Percentiles rank a stretch among this genome's conserved stretches.
phyloP scores from a whole-genome alignment of 2,329 filamentous ascomycete species.

The Colletotrichum tanaceti region DNA sequence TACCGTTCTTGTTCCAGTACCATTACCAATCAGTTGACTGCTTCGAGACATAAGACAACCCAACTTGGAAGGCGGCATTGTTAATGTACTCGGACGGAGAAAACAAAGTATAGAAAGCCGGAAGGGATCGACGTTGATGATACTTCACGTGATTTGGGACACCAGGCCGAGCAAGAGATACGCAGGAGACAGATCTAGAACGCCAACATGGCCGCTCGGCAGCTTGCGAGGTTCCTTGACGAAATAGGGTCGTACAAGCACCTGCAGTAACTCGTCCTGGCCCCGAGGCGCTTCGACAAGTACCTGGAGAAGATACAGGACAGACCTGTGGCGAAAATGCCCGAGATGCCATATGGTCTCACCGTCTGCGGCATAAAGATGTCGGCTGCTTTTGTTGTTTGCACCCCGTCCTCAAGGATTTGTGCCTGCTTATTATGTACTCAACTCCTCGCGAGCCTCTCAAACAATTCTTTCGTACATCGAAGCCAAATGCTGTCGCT shows the following conservation, averaged over 20 bases:
- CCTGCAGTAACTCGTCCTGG: no score
- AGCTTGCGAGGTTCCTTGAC: neutral
- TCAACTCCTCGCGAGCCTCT: constrained; percentile 22
- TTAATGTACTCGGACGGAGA: neutral
- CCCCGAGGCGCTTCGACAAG: neutral
- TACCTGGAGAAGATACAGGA: neutral
- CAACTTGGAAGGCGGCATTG: neutral
- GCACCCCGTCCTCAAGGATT: neutral
- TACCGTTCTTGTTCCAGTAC: neutral
- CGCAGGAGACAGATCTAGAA: neutral
- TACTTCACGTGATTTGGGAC: neutral
- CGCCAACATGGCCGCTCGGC: neutral
- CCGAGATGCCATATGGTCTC: no score
- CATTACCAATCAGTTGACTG: neutral
- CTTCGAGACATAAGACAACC: neutral
- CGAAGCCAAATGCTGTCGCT: neutral
- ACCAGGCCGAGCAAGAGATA: neutral
- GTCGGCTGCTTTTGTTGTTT: neutral
- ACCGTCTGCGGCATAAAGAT: neutral
- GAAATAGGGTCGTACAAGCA: neutral
- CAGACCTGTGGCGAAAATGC: neutral
- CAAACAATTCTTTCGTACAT: constrained; percentile 32
- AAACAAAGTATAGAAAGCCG: neutral
- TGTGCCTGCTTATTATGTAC: constrained; percentile 30
- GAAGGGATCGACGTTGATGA: neutral